phyloP scores from a whole-genome alignment of 1,139 yeast species.

The Nematodospora anomalae region DNA sequence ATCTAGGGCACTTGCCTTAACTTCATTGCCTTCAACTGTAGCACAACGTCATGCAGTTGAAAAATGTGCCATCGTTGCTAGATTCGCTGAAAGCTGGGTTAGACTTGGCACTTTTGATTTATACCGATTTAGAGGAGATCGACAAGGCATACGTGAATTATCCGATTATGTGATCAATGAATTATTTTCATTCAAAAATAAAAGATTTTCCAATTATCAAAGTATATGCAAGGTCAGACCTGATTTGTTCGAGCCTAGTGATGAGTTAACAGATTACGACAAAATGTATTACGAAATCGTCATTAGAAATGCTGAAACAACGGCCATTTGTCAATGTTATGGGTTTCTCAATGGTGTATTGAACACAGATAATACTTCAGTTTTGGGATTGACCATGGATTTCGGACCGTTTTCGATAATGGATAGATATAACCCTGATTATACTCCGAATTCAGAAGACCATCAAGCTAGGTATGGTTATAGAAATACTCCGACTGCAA shows the following conservation, averaged over 20 bases:
- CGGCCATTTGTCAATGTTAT: conserved; percentile 87
- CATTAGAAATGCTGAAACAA: conserved; percentile 68
- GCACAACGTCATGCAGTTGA: conserved; percentile 77
- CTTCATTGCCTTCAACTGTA: conserved; percentile 67
- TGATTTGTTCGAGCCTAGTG: conserved; percentile 24
- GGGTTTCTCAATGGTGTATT: conserved; percentile 93
- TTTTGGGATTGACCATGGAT: conserved; percentile 83
- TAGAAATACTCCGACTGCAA: conserved; percentile 76
- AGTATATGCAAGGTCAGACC: conserved; percentile 17
- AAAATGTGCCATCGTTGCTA: conserved; percentile 78
- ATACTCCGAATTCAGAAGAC: conserved; percentile 91
- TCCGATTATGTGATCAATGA: conserved; percentile 74
- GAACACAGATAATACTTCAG: conserved; percentile 90
- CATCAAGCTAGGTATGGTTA: conserved; percentile 69
- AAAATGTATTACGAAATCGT: conserved; percentile 70
- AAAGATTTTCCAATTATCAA: conserved; percentile 38
- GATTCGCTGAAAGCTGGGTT: conserved; percentile 87
- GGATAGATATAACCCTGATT: conserved; percentile 80
- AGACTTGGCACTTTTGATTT: conserved; percentile 89
- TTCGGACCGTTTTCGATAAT: conserved; percentile 93
- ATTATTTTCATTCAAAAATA: conserved; percentile 45
- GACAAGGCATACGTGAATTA: conserved; percentile 58
- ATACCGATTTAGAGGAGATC: conserved; percentile 71
- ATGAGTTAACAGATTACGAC: conserved; percentile 63
- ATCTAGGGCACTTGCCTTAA: conserved; percentile 76